Evolutionary conservation across 768 basidiomycete genomes (phyloP), one percentile per base, ranked within the genome.

Genomic region (Daedaleopsis nitida): DNA sequence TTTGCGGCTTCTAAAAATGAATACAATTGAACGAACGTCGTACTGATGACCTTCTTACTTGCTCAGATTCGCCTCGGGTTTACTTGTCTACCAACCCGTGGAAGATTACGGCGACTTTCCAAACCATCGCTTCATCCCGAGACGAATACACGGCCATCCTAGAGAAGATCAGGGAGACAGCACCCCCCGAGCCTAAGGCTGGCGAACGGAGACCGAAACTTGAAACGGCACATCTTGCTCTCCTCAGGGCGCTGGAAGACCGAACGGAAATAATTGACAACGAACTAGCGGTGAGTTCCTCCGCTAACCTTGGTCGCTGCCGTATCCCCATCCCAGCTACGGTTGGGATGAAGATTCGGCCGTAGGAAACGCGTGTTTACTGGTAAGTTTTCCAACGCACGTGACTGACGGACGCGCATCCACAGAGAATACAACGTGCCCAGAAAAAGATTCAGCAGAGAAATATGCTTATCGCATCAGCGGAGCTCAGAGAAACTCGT

Each of bases 61-160:
- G 35, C 59, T 52, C 65, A 94, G 92, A 92, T 78, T 94, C 93
- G 50, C 91, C 92, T 24, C 86, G 93, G 61, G 75, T 94, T 55
- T 95, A 92, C 69, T 77, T 83, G 42, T 94, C 92, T 37, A 91
- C 89, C 14, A 95, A 95, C 73, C 93, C 93, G 21, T 95, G 91
- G 92, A 95, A 94, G 77, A 87, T 87, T 45, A 85, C 87, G 10
- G 87, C 91, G 35, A 87, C 88, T 16, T 90, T 94, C 68, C 81
- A 86, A 66, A 80, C 87, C 12, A 74, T 89, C 55, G 83, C 89
- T 14, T 87, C 89, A 4, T 87, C 89, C 14, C 81, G 82, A 48
- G 86, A 86, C 52, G 91, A 94, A 70, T 94, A 93, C 68, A 57
- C 86, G n/a, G 77, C 76, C 6, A 71, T 85, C 47, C 79, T 93